Percentiles rank a stretch among this genome's conserved stretches.
These are phyloP conservation scores for Eutrema salsugineum DNA, from an alignment of 441 rosid genomes.

Conservation along the genomic window DNA sequence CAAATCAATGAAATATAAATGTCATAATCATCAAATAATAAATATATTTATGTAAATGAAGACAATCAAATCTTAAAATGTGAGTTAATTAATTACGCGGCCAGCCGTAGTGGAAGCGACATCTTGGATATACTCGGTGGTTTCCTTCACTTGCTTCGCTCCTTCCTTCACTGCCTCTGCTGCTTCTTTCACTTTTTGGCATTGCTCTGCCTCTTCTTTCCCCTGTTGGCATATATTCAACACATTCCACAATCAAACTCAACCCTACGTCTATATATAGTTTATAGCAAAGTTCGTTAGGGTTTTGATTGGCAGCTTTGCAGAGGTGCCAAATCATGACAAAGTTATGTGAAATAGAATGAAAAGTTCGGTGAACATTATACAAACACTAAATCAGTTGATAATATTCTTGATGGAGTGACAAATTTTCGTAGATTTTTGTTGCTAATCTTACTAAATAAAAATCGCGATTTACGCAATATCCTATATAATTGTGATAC, in stretches of 20 bases:
- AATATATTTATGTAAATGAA: not conserved
- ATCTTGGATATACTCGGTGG: constrained; percentile 41
- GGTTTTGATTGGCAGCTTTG: not conserved
- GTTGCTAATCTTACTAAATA: not conserved
- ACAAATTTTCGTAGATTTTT: not conserved
- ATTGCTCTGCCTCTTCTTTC: constrained; percentile 39
- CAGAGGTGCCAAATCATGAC: not conserved
- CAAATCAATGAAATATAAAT: not conserved
- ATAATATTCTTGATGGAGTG: not conserved
- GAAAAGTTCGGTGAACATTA: no score
- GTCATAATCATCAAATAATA: not conserved
- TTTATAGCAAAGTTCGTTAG: not conserved
- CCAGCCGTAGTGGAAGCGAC: constrained; percentile 37
- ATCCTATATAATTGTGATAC: not conserved
- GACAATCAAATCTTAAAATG: not conserved
- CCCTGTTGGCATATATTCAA: constrained; percentile 23
- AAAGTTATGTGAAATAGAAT: not conserved
- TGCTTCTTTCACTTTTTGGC: constrained; percentile 56
- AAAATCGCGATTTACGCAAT: not conserved
- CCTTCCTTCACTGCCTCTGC: constrained; percentile 67
- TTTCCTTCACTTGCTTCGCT: constrained; percentile 50
- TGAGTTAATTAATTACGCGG: constrained; percentile 25
- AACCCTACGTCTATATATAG: not conserved
- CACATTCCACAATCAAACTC: not conserved
- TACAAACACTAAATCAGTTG: not conserved